These are phyloP conservation scores for Coniferiporia weirii DNA, from an alignment of 1,284 basidiomycete species.

Conservation along the genomic window DNA sequence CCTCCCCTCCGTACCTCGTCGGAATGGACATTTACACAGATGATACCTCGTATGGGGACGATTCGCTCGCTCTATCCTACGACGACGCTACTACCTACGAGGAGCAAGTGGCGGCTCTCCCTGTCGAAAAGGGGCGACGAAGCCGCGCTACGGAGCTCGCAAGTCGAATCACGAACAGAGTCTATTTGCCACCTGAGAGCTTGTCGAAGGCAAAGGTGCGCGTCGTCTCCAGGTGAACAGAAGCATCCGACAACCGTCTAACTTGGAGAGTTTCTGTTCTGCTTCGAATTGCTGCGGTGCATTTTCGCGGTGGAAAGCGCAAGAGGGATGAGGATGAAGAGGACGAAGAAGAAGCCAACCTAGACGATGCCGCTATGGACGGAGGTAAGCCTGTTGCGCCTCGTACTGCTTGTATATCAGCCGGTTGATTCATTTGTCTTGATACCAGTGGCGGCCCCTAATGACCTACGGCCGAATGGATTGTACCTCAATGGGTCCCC, in stretches of 20 bases:
- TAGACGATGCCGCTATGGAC: conserved; percentile 40
- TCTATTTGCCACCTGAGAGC: conserved; percentile 64
- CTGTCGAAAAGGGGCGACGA: conserved; percentile 13
- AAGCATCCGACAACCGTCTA: conserved; percentile 18
- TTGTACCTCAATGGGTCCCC: conserved; percentile 64
- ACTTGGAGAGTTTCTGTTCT: conserved; percentile 39
- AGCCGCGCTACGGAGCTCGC: conserved; percentile 34
- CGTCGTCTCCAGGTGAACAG: conserved; percentile 27
- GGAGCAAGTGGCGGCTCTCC: conserved; percentile 35
- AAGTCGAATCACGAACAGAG: conserved; percentile 60
- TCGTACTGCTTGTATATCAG: conserved; percentile 11
- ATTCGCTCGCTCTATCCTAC: conserved; percentile 38
- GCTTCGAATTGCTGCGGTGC: not conserved
- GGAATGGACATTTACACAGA: conserved; percentile 36
- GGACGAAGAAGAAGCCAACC: conserved; percentile 33
- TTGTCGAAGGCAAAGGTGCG: conserved; percentile 63
- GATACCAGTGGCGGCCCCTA: not conserved
- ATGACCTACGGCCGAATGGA: conserved; percentile 50
- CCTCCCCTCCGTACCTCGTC: not conserved
- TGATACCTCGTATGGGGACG: conserved; percentile 21
- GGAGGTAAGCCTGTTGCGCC: conserved; percentile 30
- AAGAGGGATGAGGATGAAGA: conserved; percentile 38
- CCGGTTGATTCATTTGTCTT: not conserved
- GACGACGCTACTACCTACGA: conserved; percentile 49
- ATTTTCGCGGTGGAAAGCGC: conserved; percentile 39